Conservation (phyloP, 1,284 basidiomycete genomes). For the Pseudomicrostroma phylloplanum region DNA sequence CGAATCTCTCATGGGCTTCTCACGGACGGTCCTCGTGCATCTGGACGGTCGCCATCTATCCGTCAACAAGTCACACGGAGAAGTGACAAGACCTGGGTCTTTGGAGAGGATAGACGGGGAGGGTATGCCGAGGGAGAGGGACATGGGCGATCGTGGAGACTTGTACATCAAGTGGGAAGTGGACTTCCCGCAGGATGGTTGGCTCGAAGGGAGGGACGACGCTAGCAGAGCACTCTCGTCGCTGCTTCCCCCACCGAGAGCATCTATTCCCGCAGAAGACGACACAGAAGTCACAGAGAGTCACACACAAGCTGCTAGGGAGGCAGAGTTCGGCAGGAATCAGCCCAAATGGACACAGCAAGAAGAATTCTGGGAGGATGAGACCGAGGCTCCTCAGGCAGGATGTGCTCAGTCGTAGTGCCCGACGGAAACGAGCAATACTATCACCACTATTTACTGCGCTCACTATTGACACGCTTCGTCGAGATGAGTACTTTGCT, state of each 20-base stretch:
- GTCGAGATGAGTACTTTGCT: too few species aligned
- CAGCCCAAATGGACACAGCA: slow-evolving; percentile 1
- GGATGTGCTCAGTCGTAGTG: not conserved
- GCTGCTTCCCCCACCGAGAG: not conserved
- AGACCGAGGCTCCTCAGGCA: slow-evolving; percentile 6
- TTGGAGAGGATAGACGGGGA: slow-evolving; percentile 39
- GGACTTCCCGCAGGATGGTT: slow-evolving; percentile 41
- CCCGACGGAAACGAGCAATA: too few species aligned
- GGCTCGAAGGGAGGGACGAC: slow-evolving; percentile 11
- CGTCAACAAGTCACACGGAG: slow-evolving; percentile 18
- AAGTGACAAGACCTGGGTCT: slow-evolving; percentile 36
- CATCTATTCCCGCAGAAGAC: not conserved
- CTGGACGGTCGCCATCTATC: slow-evolving; percentile 43
- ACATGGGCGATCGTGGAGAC: slow-evolving; percentile 32
- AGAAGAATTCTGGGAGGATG: slow-evolving; percentile 6
- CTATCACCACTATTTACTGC: too few species aligned
- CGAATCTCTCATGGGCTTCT: slow-evolving; percentile 40
- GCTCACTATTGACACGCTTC: too few species aligned
- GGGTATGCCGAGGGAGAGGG: slow-evolving; percentile 40
- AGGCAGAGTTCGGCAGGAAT: not conserved
- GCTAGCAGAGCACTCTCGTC: not conserved
- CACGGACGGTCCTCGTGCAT: slow-evolving; percentile 44
- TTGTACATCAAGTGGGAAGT: slow-evolving; percentile 42
- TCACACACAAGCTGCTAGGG: not conserved
- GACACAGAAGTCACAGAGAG: not conserved